These are phyloP conservation scores for Thalia dealbata DNA, from an alignment of 176 grass and related monocot species.

Conservation along the genomic window DNA sequence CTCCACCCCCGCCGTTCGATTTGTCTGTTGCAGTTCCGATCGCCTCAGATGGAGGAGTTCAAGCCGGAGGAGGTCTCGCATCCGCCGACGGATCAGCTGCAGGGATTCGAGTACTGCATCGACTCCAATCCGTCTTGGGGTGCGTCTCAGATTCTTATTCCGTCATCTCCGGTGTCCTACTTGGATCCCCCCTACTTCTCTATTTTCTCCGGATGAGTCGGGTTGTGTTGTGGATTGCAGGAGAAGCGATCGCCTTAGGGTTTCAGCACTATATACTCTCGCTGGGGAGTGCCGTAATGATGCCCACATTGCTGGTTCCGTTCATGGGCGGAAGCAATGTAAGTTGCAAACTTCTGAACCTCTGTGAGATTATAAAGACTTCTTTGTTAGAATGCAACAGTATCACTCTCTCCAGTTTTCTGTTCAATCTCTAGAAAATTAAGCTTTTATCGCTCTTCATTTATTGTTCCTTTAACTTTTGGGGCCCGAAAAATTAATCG, in stretches of 20 bases:
- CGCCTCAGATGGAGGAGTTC: background rate
- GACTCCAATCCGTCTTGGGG: conserved; percentile 15
- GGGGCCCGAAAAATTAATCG: background rate
- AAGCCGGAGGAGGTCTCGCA: conserved; percentile 10
- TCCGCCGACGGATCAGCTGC: conserved; percentile 8
- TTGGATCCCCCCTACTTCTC: background rate
- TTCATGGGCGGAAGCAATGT: conserved; percentile 83
- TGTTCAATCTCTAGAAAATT: no score
- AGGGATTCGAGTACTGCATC: conserved; percentile 16
- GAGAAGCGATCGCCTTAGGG: conserved; percentile 65
- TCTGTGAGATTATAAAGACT: no score
- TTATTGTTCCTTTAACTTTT: background rate
- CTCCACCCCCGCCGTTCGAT: no score
- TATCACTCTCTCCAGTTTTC: conserved; percentile 1
- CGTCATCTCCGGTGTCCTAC: conserved; percentile 1
- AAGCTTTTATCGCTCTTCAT: background rate
- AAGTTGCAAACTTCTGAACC: conserved; percentile 12
- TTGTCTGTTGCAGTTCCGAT: background rate
- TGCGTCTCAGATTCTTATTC: background rate
- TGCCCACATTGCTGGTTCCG: conserved; percentile 63
- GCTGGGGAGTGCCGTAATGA: conserved; percentile 81
- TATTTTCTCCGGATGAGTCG: background rate
- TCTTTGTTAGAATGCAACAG: no score
- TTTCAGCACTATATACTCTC: conserved; percentile 90
- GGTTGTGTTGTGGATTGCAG: conserved; percentile 19